These are phyloP conservation scores for Aspergillus pseudoterreus DNA, from an alignment of 2,329 filamentous ascomycete genomes.

Conservation along the genomic window DNA sequence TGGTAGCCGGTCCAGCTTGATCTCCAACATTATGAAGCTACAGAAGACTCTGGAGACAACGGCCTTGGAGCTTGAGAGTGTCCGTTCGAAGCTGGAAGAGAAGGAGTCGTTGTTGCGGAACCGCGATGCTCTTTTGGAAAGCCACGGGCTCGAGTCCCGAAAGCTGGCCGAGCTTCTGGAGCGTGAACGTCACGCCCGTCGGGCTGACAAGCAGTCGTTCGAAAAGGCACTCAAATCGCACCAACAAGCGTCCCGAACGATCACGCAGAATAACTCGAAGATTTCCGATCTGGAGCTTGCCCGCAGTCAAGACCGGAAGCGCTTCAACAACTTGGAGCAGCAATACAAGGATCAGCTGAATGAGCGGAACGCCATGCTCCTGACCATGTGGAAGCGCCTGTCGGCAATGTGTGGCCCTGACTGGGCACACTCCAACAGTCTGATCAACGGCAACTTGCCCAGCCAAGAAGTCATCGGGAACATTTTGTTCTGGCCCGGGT, in stretches of 20 bases:
- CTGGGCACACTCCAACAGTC: conserved; percentile 84
- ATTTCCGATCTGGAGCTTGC: conserved; percentile 83
- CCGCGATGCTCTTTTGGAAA: conserved; percentile 83
- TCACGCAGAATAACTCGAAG: conserved; percentile 78
- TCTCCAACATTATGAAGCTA: conserved; percentile 82
- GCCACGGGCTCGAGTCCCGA: conserved; percentile 78
- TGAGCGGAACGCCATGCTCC: conserved; percentile 83
- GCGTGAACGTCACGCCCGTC: conserved; percentile 79
- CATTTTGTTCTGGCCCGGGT: conserved; percentile 71
- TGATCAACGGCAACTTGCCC: conserved; percentile 83
- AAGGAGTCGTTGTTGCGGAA: conserved; percentile 88
- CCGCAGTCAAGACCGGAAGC: conserved; percentile 72
- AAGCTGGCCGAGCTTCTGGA: conserved; percentile 85
- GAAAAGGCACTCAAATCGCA: conserved; percentile 86
- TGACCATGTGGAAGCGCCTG: conserved; percentile 86
- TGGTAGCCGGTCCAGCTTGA: conserved; percentile 77
- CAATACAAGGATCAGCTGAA: conserved; percentile 80
- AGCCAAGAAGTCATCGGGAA: conserved; percentile 81
- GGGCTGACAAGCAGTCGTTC: conserved; percentile 81
- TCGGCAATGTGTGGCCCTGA: conserved; percentile 83
- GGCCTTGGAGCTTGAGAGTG: conserved; percentile 73
- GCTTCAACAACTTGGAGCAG: conserved; percentile 70
- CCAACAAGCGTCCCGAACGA: conserved; percentile 79
- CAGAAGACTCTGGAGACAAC: conserved; percentile 85
- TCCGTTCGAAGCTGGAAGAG: conserved; percentile 75